These are phyloP conservation scores for Epichloe festucae DNA, from an alignment of 2,329 filamentous ascomycete genomes.

Conservation along the genomic window DNA sequence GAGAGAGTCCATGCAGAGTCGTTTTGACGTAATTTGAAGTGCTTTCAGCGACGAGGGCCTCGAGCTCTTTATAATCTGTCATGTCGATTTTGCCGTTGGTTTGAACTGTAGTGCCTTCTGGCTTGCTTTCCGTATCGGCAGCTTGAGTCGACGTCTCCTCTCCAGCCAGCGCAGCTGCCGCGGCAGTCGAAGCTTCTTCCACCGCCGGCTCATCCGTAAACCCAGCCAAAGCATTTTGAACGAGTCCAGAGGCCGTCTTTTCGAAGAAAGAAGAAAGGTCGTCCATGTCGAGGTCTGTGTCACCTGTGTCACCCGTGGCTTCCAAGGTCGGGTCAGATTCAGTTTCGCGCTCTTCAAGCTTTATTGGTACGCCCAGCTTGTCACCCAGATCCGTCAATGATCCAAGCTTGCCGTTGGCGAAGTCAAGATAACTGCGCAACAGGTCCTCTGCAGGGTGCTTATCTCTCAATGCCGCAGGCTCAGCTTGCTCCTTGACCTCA, in stretches of 20 bases:
- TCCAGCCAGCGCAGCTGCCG: slow-evolving; percentile 9
- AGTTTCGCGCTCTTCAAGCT: slow-evolving; percentile 15
- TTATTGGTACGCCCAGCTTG: slow-evolving; percentile 23
- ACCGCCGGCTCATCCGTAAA: slow-evolving; percentile 17
- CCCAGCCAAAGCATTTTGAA: slow-evolving; percentile 27
- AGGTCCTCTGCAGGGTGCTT: slow-evolving; percentile 29
- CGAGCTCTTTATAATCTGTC: slow-evolving; percentile 29
- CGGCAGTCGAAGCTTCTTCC: slow-evolving; percentile 5
- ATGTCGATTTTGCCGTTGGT: slow-evolving; percentile 20
- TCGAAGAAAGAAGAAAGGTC: slow-evolving; percentile 30
- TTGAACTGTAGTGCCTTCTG: slow-evolving; percentile 12
- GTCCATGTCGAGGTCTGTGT: slow-evolving; percentile 24
- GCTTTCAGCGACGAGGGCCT: slow-evolving; percentile 30
- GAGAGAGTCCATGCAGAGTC: slow-evolving; percentile 29
- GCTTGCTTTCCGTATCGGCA: slow-evolving; percentile 14
- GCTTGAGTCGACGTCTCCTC: slow-evolving; percentile 12
- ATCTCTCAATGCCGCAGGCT: slow-evolving; percentile 19
- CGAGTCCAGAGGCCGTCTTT: slow-evolving; percentile 27
- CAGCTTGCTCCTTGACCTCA: slow-evolving; percentile 13
- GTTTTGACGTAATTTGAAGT: slow-evolving; percentile 32
- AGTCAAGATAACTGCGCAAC: slow-evolving; percentile 20
- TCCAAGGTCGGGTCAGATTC: slow-evolving; percentile 16
- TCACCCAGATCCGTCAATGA: slow-evolving; percentile 21
- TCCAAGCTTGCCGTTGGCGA: slow-evolving; percentile 20
- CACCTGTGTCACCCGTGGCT: slow-evolving; percentile 15